These are phyloP conservation scores for Theobroma grandiflorum DNA, from an alignment of 441 rosid species.

Conservation along the genomic window DNA sequence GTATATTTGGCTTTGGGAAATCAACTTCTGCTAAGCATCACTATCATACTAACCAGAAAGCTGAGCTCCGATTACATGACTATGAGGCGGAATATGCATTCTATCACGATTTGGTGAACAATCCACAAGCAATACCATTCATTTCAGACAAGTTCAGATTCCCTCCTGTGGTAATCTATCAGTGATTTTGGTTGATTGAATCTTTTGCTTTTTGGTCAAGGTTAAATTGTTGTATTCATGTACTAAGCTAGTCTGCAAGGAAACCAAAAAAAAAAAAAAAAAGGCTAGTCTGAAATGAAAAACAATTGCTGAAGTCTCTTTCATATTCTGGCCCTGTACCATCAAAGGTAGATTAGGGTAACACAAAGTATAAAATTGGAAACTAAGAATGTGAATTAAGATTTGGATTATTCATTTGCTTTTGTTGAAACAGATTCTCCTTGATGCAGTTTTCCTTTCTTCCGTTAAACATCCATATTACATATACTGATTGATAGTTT, in stretches of 20 bases:
- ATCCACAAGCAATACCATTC: constrained; percentile 73
- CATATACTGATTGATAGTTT: no score
- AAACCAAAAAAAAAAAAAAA: no score
- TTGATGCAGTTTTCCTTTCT: background rate
- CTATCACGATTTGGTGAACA: constrained; percentile 66
- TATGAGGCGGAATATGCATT: constrained; percentile 77
- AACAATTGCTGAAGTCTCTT: constrained; percentile 17
- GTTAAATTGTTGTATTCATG: constrained; percentile 20
- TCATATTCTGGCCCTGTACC: constrained; percentile 29
- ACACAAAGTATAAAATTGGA: constrained; percentile 22
- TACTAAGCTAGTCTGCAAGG: background rate
- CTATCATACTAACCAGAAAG: constrained; percentile 88
- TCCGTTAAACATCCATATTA: background rate
- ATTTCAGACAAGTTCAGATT: constrained; percentile 66
- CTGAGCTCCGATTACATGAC: constrained; percentile 81
- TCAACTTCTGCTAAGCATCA: constrained; percentile 76
- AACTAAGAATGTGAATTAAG: background rate
- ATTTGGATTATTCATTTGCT: background rate
- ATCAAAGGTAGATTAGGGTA: constrained; percentile 41
- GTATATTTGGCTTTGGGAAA: constrained; percentile 91
- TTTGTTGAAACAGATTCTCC: constrained; percentile 5
- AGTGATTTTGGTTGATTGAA: constrained; percentile 40
- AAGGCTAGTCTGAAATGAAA: background rate
- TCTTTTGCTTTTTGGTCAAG: background rate
- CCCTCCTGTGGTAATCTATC: constrained; percentile 70